A percentile compares a stretch with the other conserved stretches of the same genome.
Conservation (phyloP, 495 filamentous ascomycete species). For the Aspergillus conjunctus region DNA sequence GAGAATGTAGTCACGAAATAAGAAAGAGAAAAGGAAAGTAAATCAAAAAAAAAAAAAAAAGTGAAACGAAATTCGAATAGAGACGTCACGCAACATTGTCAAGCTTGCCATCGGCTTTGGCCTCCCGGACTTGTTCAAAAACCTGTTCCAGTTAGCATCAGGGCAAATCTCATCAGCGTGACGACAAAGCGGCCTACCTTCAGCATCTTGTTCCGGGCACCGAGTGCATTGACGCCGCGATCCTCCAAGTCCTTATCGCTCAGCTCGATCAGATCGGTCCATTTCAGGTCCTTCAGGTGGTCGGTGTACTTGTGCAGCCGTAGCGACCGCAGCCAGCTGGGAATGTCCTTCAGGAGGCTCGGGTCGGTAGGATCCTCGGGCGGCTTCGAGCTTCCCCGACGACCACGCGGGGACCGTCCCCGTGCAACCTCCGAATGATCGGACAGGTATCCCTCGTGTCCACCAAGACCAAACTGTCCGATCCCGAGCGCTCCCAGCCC, state of each 20-base stretch:
- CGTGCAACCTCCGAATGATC: slow-evolving; percentile 90
- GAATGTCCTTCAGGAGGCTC: slow-evolving; percentile 88
- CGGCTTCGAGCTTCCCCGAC: slow-evolving; percentile 93
- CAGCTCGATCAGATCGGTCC: slow-evolving; percentile 89
- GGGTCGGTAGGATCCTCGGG: slow-evolving; percentile 97
- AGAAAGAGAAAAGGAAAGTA: slow-evolving; percentile 20
- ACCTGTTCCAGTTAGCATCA: slow-evolving; percentile 54
- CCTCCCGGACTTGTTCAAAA: slow-evolving; percentile 92
- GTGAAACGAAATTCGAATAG: slow-evolving; percentile 15
- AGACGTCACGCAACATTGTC: slow-evolving; percentile 36
- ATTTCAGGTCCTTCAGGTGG: slow-evolving; percentile 94
- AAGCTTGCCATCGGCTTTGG: slow-evolving; percentile 69
- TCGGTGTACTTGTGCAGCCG: slow-evolving; percentile 98
- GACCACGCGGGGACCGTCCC: slow-evolving; percentile 88
- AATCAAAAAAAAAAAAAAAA: slow-evolving; percentile 20
- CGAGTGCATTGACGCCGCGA: slow-evolving; percentile 91
- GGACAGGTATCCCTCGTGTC: slow-evolving; percentile 86
- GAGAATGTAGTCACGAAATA: slow-evolving; percentile 28
- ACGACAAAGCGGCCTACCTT: slow-evolving; percentile 61
- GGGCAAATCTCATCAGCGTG: not conserved
- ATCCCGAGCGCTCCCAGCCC: slow-evolving; percentile 71
- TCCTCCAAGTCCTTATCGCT: slow-evolving; percentile 94
- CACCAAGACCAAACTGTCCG: slow-evolving; percentile 70
- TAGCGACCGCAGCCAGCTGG: slow-evolving; percentile 91
- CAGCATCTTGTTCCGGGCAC: slow-evolving; percentile 95